Percentiles rank a stretch among this genome's conserved stretches.
Conservation (phyloP, 1,284 basidiomycete species). For the Puccinia hordei region DNA sequence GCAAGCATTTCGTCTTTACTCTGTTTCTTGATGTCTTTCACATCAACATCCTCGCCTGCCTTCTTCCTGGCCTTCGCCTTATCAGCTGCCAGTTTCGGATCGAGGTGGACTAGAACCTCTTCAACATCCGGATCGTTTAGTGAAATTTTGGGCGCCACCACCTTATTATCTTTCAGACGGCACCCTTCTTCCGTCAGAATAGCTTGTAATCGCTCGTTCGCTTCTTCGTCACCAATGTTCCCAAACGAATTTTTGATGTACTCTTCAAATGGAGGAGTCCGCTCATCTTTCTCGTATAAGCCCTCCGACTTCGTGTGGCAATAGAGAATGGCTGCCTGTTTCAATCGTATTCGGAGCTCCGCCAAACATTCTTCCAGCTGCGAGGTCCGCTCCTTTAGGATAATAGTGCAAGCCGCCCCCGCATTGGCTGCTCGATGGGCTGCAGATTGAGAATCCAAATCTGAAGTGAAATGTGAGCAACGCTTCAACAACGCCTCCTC, state of each 20-base stretch:
- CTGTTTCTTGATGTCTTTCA: conserved; percentile 53
- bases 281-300: conserved; percentile 50
- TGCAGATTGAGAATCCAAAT: conserved; percentile 65
- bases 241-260: conserved; percentile 49
- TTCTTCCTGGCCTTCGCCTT: conserved; percentile 60
- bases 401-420: conserved; percentile 50
- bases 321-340: conserved; percentile 50
- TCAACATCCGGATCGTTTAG: conserved; percentile 49
- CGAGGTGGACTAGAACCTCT: conserved; percentile 42
- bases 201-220: conserved; percentile 41
- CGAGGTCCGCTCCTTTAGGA: conserved; percentile 61
- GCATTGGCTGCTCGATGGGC: conserved; percentile 49
- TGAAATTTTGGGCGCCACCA: conserved; percentile 49
- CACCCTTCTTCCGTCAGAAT: conserved; percentile 50
- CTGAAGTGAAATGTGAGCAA: conserved; percentile 88
- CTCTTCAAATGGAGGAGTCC: conserved; percentile 50
- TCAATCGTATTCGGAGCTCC: conserved; percentile 78
- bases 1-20: conserved; percentile 54
- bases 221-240: conserved; percentile 51
- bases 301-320: conserved; percentile 38
- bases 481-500: conserved; percentile 89
- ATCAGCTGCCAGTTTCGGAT: conserved; percentile 39
- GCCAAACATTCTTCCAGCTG: conserved; percentile 70
- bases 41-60: conserved; percentile 59
- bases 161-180: conserved; percentile 32